Base-by-base conservation (phyloP, 176 grass and related monocot genomes). In the Echinochloa phyllopogon region DNA sequence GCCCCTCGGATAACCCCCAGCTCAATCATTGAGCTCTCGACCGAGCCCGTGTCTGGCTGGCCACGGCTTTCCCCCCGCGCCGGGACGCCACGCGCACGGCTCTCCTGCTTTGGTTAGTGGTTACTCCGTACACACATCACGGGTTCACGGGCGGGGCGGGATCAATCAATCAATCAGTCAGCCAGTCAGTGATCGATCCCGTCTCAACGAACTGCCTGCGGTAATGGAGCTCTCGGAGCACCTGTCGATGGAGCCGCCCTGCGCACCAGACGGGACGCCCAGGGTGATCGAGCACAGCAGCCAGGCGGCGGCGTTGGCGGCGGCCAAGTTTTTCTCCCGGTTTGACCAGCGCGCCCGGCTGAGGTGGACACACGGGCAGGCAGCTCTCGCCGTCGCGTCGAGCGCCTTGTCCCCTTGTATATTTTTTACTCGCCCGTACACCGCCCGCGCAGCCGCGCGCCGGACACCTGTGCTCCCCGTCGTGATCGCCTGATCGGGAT, bases 381-480 rank as follows among this genome's bases (percentile, higher is more conserved):
- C 72, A 6, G 72, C 48, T 58, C 65, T 44, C 65, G n/a, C 42
- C 72, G 61, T 67, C 44, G 36, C 70, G 70, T 51, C 12, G 65
- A 23, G 56, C 56, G 2, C 64, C 13, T 14, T 42, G 69, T 20
- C n/a, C 14, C 1, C 9, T 23, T 25, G 57, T 24, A 9, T 60
- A 9, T 60, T 25, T 60, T 60, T 60, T 67, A 14, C 49, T 6
- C 45, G 45, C 14, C 41, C 56, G 10, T 36, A 6, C 16, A 25
- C 70, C 58, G 70, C 36, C 44, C 70, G 48, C 52, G 24, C 9
- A 18, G 20, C 52, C 33, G 41, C 51, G 72, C 42, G 3, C 55
- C 37, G n/a, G 81, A 88, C 81, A 79, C 67, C 75, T 88, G 79
- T 65, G 5, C 23, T 5, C 2, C 38, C 61, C 49, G 78, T 12